Conservation (phyloP, 192 early-diverging fungal genomes). For the Podila verticillata region DNA sequence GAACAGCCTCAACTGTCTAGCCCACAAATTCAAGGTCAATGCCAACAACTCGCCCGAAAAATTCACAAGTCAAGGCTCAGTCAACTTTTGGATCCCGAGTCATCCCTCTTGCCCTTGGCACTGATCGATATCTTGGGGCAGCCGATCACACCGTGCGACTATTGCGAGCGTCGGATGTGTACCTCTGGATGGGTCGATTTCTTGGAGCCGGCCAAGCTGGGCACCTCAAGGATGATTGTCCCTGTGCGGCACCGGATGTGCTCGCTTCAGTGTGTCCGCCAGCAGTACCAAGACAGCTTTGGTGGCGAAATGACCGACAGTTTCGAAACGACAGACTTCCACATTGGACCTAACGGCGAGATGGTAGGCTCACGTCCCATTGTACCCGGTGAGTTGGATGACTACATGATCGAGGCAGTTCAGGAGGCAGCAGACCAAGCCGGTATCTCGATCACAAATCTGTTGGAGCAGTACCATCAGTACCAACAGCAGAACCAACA, state of each 20-base stretch:
- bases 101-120: constrained; percentile 16
- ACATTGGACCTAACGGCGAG: constrained; percentile 37
- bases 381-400: constrained; percentile 33
- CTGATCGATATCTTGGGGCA: constrained; percentile 21
- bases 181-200: constrained; percentile 48
- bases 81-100: constrained; percentile 28
- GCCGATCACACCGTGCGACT: constrained; percentile 32
- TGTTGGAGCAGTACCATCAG: constrained; percentile 37
- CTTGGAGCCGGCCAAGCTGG: constrained; percentile 36
- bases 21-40: background rate
- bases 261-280: constrained; percentile 31
- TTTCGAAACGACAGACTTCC: constrained; percentile 41
- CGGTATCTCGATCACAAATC: constrained; percentile 32
- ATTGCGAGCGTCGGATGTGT: constrained; percentile 34
- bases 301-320: constrained; percentile 34
- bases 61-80: constrained; percentile 12
- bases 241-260: constrained; percentile 44
- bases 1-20: background rate
- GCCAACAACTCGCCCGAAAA: background rate
- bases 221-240: constrained; percentile 26
- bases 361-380: constrained; percentile 41
- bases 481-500: constrained; percentile 1
- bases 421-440: constrained; percentile 42
- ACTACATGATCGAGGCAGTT: constrained; percentile 47
- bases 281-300: constrained; percentile 40